Conservation (phyloP, 2,329 filamentous ascomycete genomes). For the Teratosphaeria epicoccoides region DNA sequence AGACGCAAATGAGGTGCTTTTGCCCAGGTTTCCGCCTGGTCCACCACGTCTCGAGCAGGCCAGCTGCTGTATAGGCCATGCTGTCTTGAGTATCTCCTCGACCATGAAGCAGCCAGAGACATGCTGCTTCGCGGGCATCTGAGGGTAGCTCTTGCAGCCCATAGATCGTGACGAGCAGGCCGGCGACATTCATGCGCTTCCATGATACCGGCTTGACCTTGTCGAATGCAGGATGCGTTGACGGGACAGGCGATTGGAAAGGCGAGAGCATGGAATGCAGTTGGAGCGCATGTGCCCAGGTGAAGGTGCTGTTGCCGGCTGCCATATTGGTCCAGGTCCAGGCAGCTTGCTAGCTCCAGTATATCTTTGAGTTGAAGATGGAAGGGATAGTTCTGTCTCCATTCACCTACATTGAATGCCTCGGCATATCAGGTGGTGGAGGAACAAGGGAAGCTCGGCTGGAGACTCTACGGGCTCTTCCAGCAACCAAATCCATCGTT, state of each 20-base stretch:
- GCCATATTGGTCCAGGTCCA: background rate
- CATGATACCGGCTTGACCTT: slow-evolving; percentile 44
- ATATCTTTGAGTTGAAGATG: background rate
- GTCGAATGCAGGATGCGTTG: slow-evolving; percentile 22
- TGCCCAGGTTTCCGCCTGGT: slow-evolving; percentile 25
- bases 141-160: slow-evolving; percentile 63
- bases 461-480: no score
- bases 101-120: slow-evolving; percentile 86
- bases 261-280: slow-evolving; percentile 22
- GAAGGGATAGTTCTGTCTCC: background rate
- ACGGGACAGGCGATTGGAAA: slow-evolving; percentile 22
- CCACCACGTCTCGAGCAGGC: slow-evolving; percentile 60
- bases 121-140: slow-evolving; percentile 47
- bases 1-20: slow-evolving; percentile 63
- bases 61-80: slow-evolving; percentile 67
- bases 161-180: slow-evolving; percentile 68
- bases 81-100: slow-evolving; percentile 57
- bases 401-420: no score
- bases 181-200: slow-evolving; percentile 60
- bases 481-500: no score
- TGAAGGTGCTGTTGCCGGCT: slow-evolving; percentile 23
- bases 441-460: no score
- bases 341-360: background rate
- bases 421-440: no score
- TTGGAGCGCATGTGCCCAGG: slow-evolving; percentile 22